phyloP scores from a whole-genome alignment of 2,329 filamentous ascomycete genomes.

The Venturia asperata region DNA sequence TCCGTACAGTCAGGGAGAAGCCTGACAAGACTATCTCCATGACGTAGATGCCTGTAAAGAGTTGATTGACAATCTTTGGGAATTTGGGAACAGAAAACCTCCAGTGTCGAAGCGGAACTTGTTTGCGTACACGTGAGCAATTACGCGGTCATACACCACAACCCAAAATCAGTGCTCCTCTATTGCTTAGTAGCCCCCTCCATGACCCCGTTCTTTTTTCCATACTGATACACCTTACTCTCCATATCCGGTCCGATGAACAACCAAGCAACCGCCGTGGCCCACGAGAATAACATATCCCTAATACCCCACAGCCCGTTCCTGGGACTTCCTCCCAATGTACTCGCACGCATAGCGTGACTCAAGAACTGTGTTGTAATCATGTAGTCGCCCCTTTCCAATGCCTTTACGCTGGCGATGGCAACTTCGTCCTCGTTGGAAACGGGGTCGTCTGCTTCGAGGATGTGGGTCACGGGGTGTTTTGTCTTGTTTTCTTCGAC shows the following conservation, averaged over 20 bases:
- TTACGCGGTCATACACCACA: not conserved
- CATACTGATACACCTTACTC: slow-evolving; percentile 50
- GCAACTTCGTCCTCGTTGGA: slow-evolving; percentile 77
- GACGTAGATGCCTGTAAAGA: not conserved
- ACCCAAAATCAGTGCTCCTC: not conserved
- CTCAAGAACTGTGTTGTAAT: slow-evolving; percentile 70
- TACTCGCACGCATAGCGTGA: slow-evolving; percentile 57
- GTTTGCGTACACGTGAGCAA: not conserved
- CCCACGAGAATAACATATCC: slow-evolving; percentile 50
- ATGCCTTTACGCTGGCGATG: slow-evolving; percentile 56
- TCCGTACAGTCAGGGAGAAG: not conserved
- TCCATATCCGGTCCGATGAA: slow-evolving; percentile 53
- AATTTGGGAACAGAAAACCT: not conserved
- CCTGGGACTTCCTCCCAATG: slow-evolving; percentile 46
- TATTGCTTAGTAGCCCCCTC: slow-evolving; percentile 5
- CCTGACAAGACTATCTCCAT: not conserved
- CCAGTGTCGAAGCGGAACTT: not conserved
- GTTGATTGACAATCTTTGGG: not conserved
- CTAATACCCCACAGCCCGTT: slow-evolving; percentile 47
- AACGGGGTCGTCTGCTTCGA: slow-evolving; percentile 76
- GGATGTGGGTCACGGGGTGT: slow-evolving; percentile 66
- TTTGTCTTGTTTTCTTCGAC: slow-evolving; percentile 71
- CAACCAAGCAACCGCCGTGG: slow-evolving; percentile 48
- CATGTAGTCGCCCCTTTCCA: slow-evolving; percentile 75
- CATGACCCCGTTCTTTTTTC: slow-evolving; percentile 44